Base-by-base conservation (phyloP, 768 basidiomycete species). In the Mycena galopus region DNA sequence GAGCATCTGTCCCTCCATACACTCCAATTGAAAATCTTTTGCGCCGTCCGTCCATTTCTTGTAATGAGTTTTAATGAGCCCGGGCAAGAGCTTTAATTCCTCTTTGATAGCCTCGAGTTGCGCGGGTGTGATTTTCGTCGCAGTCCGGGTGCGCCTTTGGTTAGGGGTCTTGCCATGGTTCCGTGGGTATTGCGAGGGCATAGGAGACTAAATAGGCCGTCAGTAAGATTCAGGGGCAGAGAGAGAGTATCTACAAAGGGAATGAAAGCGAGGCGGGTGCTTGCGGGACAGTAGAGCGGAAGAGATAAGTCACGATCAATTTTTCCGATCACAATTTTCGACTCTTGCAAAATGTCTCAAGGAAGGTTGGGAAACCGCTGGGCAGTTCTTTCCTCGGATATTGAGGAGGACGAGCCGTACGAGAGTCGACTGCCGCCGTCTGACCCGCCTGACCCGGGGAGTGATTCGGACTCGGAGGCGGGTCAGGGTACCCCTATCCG, bases 41-140 rank as follows among this genome's bases (percentile, higher is more conserved):
- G 72, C 67, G 17, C 66, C 67, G 25, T 68, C 23, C 3, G 56
- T 59, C 72, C 67, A 73, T 8, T 66, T 72, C 8, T 27, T 65
- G 44, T 51, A 75, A 21, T 73, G 53, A 1, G 29, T 44, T 17
- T 61, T n/a, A 1, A 75, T 60, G 11, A 69, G 33, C 19, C 23
- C 67, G 4, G 72, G 67, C 8, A 75, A 42, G 1, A 44, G 30
- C 16, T 75, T 44, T 5, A 75, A 65, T 59, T 75, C 73, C 21
- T 63, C 42, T 17, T 19, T 8, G 17, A 69, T 44, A 0, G 69
- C 51, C 2, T 37, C 39, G 9, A 50, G 44, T 30, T 64, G 69
- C 27, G 27, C 27, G 14, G 53, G 53, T 5, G 21, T 55, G 27
- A 55, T 55, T 17, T 44, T 44, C 17, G 25, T 29, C 53, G 10